Conservation (phyloP, 1,139 yeast genomes). For the Geotrichum australiense region DNA sequence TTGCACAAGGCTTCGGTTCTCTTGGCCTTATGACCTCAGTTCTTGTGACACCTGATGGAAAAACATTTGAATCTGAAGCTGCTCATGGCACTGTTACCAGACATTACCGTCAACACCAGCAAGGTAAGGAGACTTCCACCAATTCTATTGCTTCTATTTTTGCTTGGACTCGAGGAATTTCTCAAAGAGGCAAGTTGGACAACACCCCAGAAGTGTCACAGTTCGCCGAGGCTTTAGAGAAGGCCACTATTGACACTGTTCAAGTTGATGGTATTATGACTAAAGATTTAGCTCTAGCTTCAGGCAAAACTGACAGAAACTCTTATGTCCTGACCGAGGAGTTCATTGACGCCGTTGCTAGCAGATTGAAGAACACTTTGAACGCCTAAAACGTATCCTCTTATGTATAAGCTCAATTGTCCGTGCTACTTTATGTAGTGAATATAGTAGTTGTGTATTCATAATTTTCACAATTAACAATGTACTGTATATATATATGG, state of each 20-base stretch:
- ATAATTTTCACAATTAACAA: too few species aligned
- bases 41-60: slow-evolving; percentile 89
- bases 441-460: not conserved
- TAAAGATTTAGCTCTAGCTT: slow-evolving; percentile 85
- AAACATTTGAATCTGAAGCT: slow-evolving; percentile 92
- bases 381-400: slow-evolving; percentile 16
- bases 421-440: not conserved
- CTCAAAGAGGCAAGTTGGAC: slow-evolving; percentile 87
- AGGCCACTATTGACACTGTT: slow-evolving; percentile 81
- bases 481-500: too few species aligned
- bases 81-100: slow-evolving; percentile 98
- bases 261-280: slow-evolving; percentile 85
- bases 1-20: slow-evolving; percentile 96
- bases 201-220: slow-evolving; percentile 72
- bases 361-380: slow-evolving; percentile 37
- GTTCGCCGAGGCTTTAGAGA: slow-evolving; percentile 72
- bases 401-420: not conserved
- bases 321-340: slow-evolving; percentile 85
- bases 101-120: slow-evolving; percentile 90
- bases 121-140: slow-evolving; percentile 93
- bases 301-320: slow-evolving; percentile 74
- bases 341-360: slow-evolving; percentile 75
- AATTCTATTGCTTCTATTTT: slow-evolving; percentile 94
- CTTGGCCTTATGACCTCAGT: slow-evolving; percentile 95
- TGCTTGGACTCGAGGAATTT: slow-evolving; percentile 93